Evolutionary conservation across 441 rosid genomes (phyloP), one percentile per base, ranked within the genome.

Genomic region (Euphorbia celastroides): DNA sequence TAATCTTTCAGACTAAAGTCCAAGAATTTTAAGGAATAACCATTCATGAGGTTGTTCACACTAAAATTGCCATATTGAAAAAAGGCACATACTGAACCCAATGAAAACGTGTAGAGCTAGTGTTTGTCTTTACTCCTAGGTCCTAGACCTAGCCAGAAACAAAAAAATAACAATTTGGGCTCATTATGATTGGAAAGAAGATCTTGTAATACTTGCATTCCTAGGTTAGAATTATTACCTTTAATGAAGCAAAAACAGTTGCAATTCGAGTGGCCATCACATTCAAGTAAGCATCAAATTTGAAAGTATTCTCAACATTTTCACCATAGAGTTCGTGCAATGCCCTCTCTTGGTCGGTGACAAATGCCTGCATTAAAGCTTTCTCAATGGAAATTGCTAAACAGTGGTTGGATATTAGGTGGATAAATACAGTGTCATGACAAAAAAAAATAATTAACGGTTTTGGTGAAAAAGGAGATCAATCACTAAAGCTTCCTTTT

Each of bases 171-270:
- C 22, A 32, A 65, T 50, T 25, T 23, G 50, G 4, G 23, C 46
- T 65, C 31, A 50, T 4, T 12, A 44, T 65, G 69, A 34, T 63
- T 64, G 28, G 14, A 51, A 44, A 60, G n/a, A 26, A 12, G 63
- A 52, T 56, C 67, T 67, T 34, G 69, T 63, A 59, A 42, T 10
- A 32, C 52, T 19, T 57, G 42, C 52, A 68, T 42, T 73, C 8
- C 58, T 58, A 36, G 28, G 36, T 65, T 23, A 34, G 13, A 20
- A 62, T 31, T 52, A 42, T 36, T 85, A 94, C 99, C 96, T 88
- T 90, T 59, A 95, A 69, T 68, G 99, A 95, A 73, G 99, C 98
- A 77, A 95, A 89, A 66, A 95, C 97, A 50, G 99, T 95, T 70
- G 99, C 93, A 72, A 95, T 81, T 66, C 98, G 95, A 69, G 84